phyloP scores from a whole-genome alignment of 2,329 filamentous ascomycete species.

The Sphaerulina populicola region DNA sequence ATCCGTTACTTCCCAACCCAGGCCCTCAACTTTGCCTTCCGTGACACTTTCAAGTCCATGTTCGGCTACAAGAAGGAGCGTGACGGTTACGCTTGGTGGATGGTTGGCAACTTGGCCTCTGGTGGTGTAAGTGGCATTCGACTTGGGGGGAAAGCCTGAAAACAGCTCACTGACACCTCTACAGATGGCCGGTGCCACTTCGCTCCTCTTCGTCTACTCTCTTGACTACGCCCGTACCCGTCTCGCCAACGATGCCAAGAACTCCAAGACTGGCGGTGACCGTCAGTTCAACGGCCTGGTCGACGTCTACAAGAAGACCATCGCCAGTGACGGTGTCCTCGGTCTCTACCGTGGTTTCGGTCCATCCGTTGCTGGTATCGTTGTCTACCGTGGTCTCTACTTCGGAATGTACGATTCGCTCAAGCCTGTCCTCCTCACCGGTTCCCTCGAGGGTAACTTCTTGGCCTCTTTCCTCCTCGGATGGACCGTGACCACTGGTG shows the following conservation, averaged over 20 bases:
- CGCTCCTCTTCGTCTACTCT: conserved; percentile 99
- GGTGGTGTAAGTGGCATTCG: conserved; percentile 72
- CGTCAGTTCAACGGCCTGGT: conserved; percentile 99
- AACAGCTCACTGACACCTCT: conserved; percentile 11
- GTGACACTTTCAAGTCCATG: conserved; percentile 99
- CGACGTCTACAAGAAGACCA: conserved; percentile 99
- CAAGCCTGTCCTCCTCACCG: conserved; percentile 95
- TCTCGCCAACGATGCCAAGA: conserved; percentile 99
- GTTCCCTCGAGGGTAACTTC: conserved; percentile 94
- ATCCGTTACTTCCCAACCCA: conserved; percentile 99
- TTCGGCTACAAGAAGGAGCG: conserved; percentile 99
- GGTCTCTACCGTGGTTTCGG: conserved; percentile 99
- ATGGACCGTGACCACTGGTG: conserved; percentile 99
- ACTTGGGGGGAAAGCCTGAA: background rate
- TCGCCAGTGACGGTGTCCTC: conserved; percentile 94
- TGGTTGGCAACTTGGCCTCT: conserved; percentile 98
- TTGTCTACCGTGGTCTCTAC: conserved; percentile 99
- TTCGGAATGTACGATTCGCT: conserved; percentile 99
- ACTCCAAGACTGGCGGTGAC: conserved; percentile 89
- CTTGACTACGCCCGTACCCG: conserved; percentile 99
- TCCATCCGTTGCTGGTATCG: conserved; percentile 96
- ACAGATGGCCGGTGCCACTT: conserved; percentile 95
- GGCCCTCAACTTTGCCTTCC: conserved; percentile 99
- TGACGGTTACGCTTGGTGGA: conserved; percentile 98
- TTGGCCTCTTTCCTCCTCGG: conserved; percentile 97